Percentiles rank a stretch among this genome's conserved stretches.
Conservation (phyloP, 1,284 basidiomycete species). For the Apiotrichum porosum region DNA sequence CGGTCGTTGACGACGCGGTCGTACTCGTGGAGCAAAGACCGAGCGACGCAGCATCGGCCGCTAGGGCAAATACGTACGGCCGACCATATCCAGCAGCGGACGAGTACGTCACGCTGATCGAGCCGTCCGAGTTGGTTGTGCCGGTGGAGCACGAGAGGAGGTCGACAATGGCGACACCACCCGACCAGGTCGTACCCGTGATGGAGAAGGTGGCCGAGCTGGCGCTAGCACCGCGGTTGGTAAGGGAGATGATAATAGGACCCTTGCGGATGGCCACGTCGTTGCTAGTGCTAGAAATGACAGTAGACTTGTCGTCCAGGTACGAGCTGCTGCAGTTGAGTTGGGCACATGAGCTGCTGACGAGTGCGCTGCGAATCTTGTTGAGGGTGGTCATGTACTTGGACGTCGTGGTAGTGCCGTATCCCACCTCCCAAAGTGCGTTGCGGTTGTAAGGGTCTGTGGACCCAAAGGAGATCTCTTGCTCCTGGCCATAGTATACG, state of each 20-base stretch:
- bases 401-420: conserved; percentile 54
- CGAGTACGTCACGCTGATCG: conserved; percentile 39
- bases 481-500: conserved; percentile 66
- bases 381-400: conserved; percentile 63
- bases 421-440: conserved; percentile 64
- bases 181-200: conserved; percentile 32
- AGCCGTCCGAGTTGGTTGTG: conserved; percentile 34
- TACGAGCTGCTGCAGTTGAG: conserved; percentile 52
- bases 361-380: conserved; percentile 64
- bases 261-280: conserved; percentile 70
- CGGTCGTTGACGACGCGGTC: too few relatives aligned
- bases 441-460: conserved; percentile 70
- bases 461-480: conserved; percentile 56
- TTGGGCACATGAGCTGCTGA: conserved; percentile 30
- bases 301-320: conserved; percentile 56
- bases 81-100: conserved; percentile 36
- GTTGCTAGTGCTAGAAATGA: conserved; percentile 57
- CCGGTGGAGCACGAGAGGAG: conserved; percentile 40
- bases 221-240: conserved; percentile 53
- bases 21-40: conserved; percentile 3
- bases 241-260: conserved; percentile 62
- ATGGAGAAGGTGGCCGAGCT: conserved; percentile 34
- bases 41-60: conserved; percentile 4
- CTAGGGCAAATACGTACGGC: conserved; percentile 33
- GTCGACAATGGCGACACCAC: conserved; percentile 38